phyloP scores from a whole-genome alignment of 192 early-diverging fungal species.

The Podila verticillata region DNA sequence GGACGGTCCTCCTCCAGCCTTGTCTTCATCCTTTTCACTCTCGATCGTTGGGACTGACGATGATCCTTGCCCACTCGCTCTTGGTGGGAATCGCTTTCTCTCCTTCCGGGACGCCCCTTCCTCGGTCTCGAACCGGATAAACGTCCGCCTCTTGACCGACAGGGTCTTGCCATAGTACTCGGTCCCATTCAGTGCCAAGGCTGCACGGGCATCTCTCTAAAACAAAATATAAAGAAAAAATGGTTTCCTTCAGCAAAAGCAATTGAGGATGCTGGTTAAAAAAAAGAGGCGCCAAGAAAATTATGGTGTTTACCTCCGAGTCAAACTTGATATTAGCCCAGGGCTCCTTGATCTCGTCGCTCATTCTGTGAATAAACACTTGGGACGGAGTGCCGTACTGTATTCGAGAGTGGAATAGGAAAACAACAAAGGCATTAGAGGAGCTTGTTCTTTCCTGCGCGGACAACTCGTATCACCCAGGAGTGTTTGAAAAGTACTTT shows the following conservation, averaged over 20 bases:
- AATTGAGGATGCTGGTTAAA: background rate
- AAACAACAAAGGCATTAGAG: background rate
- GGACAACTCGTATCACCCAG: background rate
- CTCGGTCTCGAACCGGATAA: conserved; percentile 5
- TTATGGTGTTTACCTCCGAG: conserved; percentile 7
- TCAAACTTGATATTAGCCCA: conserved; percentile 48
- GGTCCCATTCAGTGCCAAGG: conserved; percentile 26
- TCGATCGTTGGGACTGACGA: background rate
- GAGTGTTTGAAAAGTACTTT: background rate
- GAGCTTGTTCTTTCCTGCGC: background rate
- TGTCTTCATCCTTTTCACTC: background rate
- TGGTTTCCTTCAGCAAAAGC: no score
- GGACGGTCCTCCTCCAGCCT: no score
- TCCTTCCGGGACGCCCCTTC: background rate
- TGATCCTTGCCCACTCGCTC: background rate
- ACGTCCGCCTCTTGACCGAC: conserved; percentile 14
- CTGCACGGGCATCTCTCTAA: conserved; percentile 29
- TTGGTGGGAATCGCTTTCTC: conserved; percentile 6
- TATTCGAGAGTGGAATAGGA: background rate
- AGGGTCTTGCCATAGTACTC: conserved; percentile 26
- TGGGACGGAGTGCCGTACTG: conserved; percentile 14
- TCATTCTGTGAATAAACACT: conserved; percentile 10
- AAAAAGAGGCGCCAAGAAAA: background rate
- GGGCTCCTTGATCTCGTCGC: background rate
- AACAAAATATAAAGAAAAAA: background rate